phyloP scores from a whole-genome alignment of 495 filamentous ascomycete species.

The Diplogelasinospora grovesii region DNA sequence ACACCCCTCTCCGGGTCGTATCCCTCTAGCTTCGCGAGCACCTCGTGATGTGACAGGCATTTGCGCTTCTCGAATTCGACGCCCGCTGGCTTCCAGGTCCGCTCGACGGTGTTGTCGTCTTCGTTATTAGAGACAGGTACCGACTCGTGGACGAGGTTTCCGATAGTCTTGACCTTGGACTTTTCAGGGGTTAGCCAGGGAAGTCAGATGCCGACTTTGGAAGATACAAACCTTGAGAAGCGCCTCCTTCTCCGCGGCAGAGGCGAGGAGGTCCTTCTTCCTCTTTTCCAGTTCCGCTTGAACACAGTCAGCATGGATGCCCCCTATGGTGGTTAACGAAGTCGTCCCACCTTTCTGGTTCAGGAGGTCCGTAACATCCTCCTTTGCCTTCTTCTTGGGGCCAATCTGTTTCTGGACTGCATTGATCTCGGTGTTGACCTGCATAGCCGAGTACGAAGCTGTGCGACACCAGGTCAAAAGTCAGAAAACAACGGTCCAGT shows the following conservation, averaged over 20 bases:
- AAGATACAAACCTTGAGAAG: conserved; percentile 37
- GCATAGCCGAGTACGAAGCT: conserved; percentile 65
- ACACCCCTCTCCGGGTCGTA: conserved; percentile 91
- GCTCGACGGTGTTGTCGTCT: conserved; percentile 75
- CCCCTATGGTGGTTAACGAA: neutral
- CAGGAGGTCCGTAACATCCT: conserved; percentile 78
- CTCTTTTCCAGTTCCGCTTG: conserved; percentile 60
- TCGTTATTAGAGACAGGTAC: conserved; percentile 91
- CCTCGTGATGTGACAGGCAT: conserved; percentile 70
- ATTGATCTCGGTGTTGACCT: conserved; percentile 79
- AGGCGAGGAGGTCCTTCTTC: conserved; percentile 70
- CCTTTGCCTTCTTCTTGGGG: conserved; percentile 89
- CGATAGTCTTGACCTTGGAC: conserved; percentile 74
- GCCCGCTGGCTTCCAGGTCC: conserved; percentile 73
- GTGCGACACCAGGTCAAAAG: neutral
- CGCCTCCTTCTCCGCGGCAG: conserved; percentile 65
- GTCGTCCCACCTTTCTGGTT: conserved; percentile 50
- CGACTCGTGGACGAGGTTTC: conserved; percentile 88
- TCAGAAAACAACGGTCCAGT: too few species aligned
- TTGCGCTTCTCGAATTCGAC: conserved; percentile 55
- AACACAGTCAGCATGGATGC: conserved; percentile 1
- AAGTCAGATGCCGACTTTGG: neutral
- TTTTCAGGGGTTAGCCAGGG: conserved; percentile 23
- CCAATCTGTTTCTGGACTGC: conserved; percentile 83
- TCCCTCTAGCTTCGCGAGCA: conserved; percentile 77